phyloP scores from a whole-genome alignment of 257 asterid genomes.

The Datura wrightii region DNA sequence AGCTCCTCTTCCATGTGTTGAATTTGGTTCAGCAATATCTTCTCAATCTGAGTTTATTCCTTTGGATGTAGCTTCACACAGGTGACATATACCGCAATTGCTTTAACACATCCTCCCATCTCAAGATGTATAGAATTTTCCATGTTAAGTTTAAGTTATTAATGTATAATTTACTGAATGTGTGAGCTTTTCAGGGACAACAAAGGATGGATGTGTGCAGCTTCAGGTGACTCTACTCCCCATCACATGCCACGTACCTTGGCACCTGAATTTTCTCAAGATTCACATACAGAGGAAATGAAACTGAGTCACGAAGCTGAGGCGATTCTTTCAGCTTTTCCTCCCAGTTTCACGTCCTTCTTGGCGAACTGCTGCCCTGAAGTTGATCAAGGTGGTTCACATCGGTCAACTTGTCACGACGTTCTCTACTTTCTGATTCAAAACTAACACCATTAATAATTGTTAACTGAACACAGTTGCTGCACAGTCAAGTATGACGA shows the following conservation, averaged over 20 bases:
- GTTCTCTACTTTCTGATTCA: slow-evolving; percentile 29
- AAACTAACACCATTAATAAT: slow-evolving; percentile 19
- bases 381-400: slow-evolving; percentile 50
- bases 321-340: slow-evolving; percentile 48
- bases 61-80: slow-evolving; percentile 50
- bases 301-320: slow-evolving; percentile 45
- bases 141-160: slow-evolving; percentile 13
- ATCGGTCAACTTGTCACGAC: neutral
- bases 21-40: slow-evolving; percentile 51
- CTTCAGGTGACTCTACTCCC: slow-evolving; percentile 51
- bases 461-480: slow-evolving; percentile 40
- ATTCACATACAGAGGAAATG: slow-evolving; percentile 45
- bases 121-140: neutral
- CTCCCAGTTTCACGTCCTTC: slow-evolving; percentile 85
- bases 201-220: slow-evolving; percentile 39
- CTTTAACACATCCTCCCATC: neutral
- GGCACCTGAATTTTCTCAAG: slow-evolving; percentile 43
- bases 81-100: slow-evolving; percentile 40
- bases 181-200: slow-evolving; percentile 46
- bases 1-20: slow-evolving; percentile 46
- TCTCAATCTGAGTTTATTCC: slow-evolving; percentile 71
- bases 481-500: slow-evolving; percentile 46
- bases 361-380: slow-evolving; percentile 66
- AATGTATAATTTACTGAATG: neutral
- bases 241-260: slow-evolving; percentile 44